phyloP scores from a whole-genome alignment of 2,329 filamentous ascomycete genomes.

The Saccharata proteae region DNA sequence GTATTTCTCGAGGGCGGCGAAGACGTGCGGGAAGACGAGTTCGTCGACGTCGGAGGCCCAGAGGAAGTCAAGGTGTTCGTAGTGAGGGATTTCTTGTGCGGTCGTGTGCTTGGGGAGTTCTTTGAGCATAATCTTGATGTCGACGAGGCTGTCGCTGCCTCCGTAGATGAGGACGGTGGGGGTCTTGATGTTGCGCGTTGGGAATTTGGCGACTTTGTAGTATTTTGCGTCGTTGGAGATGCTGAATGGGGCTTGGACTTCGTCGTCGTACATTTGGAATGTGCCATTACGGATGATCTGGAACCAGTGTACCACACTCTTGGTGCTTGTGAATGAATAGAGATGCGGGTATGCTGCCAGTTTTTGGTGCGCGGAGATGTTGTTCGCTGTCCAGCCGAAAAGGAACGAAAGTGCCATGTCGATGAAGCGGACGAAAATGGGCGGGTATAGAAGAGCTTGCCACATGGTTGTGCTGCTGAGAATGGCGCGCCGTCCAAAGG shows the following conservation, averaged over 20 bases:
- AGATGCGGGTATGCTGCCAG: slow-evolving; percentile 90
- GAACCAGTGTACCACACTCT: slow-evolving; percentile 97
- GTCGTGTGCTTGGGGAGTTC: slow-evolving; percentile 77
- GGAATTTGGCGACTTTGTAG: slow-evolving; percentile 93
- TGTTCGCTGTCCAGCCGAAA: slow-evolving; percentile 78
- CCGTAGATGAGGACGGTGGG: slow-evolving; percentile 90
- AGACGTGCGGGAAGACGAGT: slow-evolving; percentile 82
- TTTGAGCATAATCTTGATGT: slow-evolving; percentile 83
- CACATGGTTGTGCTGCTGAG: slow-evolving; percentile 91
- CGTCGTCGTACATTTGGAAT: slow-evolving; percentile 98
- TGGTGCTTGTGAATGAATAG: slow-evolving; percentile 93
- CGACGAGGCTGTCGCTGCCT: slow-evolving; percentile 83
- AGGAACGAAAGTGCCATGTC: slow-evolving; percentile 71
- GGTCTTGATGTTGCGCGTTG: slow-evolving; percentile 92
- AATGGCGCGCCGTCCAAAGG: slow-evolving; percentile 85
- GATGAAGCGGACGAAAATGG: slow-evolving; percentile 79
- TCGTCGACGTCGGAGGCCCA: slow-evolving; percentile 80
- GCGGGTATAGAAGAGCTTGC: slow-evolving; percentile 91
- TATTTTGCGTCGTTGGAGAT: slow-evolving; percentile 65
- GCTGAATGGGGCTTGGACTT: slow-evolving; percentile 65
- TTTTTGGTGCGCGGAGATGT: slow-evolving; percentile 80
- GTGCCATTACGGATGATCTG: slow-evolving; percentile 94
- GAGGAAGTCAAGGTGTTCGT: slow-evolving; percentile 92
- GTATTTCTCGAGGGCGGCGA: slow-evolving; percentile 70
- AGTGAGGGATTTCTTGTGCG: slow-evolving; percentile 77